A percentile compares a stretch with the other conserved stretches of the same genome.
phyloP scores from a whole-genome alignment of 225 moss, liverwort and hornwort genomes.

The Anthoceros angustus region DNA sequence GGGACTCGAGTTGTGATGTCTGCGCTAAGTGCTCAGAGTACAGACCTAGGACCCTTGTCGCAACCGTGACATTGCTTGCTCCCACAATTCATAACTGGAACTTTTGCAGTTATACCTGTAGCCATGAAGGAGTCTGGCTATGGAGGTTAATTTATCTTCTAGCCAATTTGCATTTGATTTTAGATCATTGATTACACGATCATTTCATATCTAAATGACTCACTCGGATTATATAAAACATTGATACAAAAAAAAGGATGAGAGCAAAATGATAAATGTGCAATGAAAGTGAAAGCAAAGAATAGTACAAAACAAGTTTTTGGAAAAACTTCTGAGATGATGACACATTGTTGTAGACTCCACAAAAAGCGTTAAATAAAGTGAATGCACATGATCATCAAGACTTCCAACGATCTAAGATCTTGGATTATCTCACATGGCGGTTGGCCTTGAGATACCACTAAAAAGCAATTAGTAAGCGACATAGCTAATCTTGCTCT shows the following conservation, averaged over 20 bases:
- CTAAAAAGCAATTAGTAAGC: conserved; percentile 73
- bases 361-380: conserved; percentile 80
- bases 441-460: conserved; percentile 44
- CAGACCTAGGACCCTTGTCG: neutral
- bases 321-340: conserved; percentile 38
- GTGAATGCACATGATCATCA: conserved; percentile 46
- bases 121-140: conserved; percentile 11
- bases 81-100: neutral
- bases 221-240: conserved; percentile 19
- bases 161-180: conserved; percentile 58
- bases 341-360: conserved; percentile 82
- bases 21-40: neutral
- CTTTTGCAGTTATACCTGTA: neutral
- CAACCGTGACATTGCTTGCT: neutral
- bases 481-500: conserved; percentile 65
- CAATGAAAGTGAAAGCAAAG: neutral
- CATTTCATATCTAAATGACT: conserved; percentile 84
- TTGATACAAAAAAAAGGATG: neutral
- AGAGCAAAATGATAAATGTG: neutral
- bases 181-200: conserved; percentile 65
- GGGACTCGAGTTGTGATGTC: neutral
- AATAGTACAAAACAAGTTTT: neutral
- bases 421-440: conserved; percentile 35
- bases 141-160: conserved; percentile 38
- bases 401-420: conserved; percentile 46